A percentile compares a stretch with the other conserved stretches of the same genome.
These are phyloP conservation scores for Fallopia convolvulus DNA, from an alignment of 148 eudicot genomes.

Conservation along the genomic window DNA sequence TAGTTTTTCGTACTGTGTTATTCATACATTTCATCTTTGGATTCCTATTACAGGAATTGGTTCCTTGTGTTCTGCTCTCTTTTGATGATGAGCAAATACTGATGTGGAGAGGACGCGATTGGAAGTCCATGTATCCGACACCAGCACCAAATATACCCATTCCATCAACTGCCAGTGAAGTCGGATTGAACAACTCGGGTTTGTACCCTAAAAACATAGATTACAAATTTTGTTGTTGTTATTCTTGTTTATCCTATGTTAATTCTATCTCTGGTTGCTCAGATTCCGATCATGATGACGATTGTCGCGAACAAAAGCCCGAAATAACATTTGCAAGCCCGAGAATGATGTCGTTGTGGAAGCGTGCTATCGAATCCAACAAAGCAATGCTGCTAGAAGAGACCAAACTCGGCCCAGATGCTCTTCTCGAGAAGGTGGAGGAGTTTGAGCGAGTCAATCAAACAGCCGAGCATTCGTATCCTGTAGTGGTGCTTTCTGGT, in stretches of 20 bases:
- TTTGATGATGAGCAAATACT: constrained; percentile 87
- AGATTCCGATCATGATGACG: constrained; percentile 7
- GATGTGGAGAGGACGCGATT: constrained; percentile 91
- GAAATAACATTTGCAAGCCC: constrained; percentile 46
- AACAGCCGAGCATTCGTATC: constrained; percentile 66
- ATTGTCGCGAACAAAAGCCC: constrained; percentile 15
- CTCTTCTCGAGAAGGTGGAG: constrained; percentile 68
- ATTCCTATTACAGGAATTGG: constrained; percentile 51
- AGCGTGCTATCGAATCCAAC: constrained; percentile 67
- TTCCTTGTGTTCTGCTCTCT: constrained; percentile 82
- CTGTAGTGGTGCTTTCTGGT: constrained; percentile 39
- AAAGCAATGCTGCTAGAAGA: constrained; percentile 68
- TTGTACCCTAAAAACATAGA: not conserved
- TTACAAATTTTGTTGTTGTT: not conserved
- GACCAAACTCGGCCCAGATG: constrained; percentile 56
- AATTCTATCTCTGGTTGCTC: not conserved
- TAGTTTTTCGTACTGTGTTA: not conserved
- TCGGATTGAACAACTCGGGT: constrained; percentile 33
- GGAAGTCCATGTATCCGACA: constrained; percentile 72
- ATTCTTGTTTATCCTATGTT: not conserved
- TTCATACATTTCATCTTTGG: not conserved
- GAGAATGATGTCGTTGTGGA: constrained; percentile 84
- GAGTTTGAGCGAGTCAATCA: constrained; percentile 57
- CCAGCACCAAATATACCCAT: constrained; percentile 19
- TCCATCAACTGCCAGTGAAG: constrained; percentile 7